Evolutionary conservation across 305 asterid genomes (phyloP), one percentile per base, ranked within the genome.

Genomic region (Fraxinus dipetala): DNA sequence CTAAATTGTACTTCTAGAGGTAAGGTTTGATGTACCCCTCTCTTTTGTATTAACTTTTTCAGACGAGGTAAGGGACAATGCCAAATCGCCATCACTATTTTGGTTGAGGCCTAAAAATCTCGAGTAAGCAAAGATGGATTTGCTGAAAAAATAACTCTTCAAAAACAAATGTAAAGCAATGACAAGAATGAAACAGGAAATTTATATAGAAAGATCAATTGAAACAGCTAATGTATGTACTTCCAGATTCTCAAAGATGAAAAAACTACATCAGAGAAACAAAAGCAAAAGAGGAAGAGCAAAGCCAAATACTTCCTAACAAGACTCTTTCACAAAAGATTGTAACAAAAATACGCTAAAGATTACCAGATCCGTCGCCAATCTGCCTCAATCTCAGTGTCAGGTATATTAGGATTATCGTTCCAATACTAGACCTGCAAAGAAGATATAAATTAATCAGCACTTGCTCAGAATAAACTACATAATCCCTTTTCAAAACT

Each of bases 371-470:
- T 11, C 87, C 85, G 45, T 92, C 93, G 54, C 88, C 83, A 56
- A 86, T 82, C 86, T 81, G 93, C 89, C 89, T 88, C 87, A 89
- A 93, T 88, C 93, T 88, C 80, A 92, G 90, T 61, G 97, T 92
- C 88, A 92, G 89, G 81, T 85, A 91, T 82, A 92, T 92, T 38
- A 92, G 89, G 82, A 92, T 81, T 13, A 92, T 87, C 4, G 97
- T 91, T 72, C 97, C 97, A 78, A 90, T 11, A 88, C 92, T 89
- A 56, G 97, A 92, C 95, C 97, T 92, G 93, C 77, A 30, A 88
- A 82, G 22, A 43, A 75, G 79, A 75, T 70, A 70, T 70, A 63
- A 26, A 8, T 24, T 1, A 26, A 22, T 63, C 24, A 9, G 32
- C 72, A 61, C 31, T 61, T 2, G 14, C 22, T 63, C 32, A 24